Base-by-base conservation (phyloP, 306 rosid species). In the Luffa aegyptiaca region DNA sequence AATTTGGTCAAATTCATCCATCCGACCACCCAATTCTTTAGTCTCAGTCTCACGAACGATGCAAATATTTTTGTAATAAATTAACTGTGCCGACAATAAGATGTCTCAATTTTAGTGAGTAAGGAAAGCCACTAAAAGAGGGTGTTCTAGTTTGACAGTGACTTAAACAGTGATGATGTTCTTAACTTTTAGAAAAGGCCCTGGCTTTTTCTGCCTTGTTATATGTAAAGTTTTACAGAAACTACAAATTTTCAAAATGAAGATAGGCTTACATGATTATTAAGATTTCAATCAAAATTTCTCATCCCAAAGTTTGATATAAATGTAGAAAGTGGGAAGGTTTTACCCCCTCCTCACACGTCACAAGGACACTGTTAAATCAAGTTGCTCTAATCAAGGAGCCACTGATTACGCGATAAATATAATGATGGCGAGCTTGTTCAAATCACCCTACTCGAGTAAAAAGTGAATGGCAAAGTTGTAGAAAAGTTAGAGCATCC, bases 1-100 rank as follows among this genome's bases (percentile, higher is more conserved):
- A 49, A 14, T 71, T 73, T 48, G 78, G 78, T 72, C 77, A 72
- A 48, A 72, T 48, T 72, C 77, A 72, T 51, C 44, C 21, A 37
- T 68, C 75, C 52, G 49, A 66, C 49, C 62, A 66, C 45, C 49
- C 11, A 39, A 36, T 66, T 65, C 12, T 63, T 12, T 4, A 63
- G 18, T 13, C 44, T 33, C 70, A 31, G 44, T 63, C 4, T 33
- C 45, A 13, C 45, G 16, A 12, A 12, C 10, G 5, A 39, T 39
- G 35, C 41, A 13, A 33, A 68, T 26, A 1, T 36, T 65, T 10
- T 36, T 39, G 5, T 14, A 66, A 37, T 66, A 16, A 75, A 52
- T 8, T 16, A 52, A 75, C 35, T 75, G 78, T 49, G 48, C 78
- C 78, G 78, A 75, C 78, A 75, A 35, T 18, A 11, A 52, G 62